Evolutionary conservation across 2,329 filamentous ascomycete species (phyloP), one percentile per base, ranked within the genome.

Genomic region (Ascochyta viciae-villosae): DNA sequence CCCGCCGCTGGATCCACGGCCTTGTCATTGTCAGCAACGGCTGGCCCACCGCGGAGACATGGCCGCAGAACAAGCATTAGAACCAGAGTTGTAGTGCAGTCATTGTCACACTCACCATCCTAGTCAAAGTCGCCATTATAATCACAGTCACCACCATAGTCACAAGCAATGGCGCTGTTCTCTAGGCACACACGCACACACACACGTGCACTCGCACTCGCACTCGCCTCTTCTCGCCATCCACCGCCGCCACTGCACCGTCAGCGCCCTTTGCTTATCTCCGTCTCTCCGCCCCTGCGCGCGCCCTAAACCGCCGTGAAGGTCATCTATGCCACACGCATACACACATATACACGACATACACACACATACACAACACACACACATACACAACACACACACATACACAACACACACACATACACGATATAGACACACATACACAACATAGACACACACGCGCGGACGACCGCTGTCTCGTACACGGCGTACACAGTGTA

Each of bases 181-280:
- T 31, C 12, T 39, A 58, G 53, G 37, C 58, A 19, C 19, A 19
- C 19, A 19, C 19, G 2, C 19, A 19, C 19, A 19, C 19, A 19
- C 19, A 19, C 19, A 19, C 19, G 19, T 19, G 19, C 19, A 19
- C 19, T 19, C 19, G 19, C 19, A 19, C 19, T 48, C 40, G 42
- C 35, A n/a, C 57, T 58, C 15, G 50, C 55, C 45, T 57, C 60
- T 42, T 24, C 46, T 39, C 55, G 57, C 45, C 49, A 54, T 52
- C 47, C 44, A 58, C 58, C 62, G 49, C 46, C 48, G 55, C 60
- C 56, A 58, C 65, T 31, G 34, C 46, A 19, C 6, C 38, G 40
- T 35, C 41, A 41, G 37, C 53, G 57, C 65, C 59, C 62, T 65
- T 31, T 62, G 54, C 54, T 29, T 47, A 52, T 44, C 44, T 57